These are phyloP conservation scores for Melaleuca alternifolia DNA, from an alignment of 345 rosid genomes.

Conservation along the genomic window DNA sequence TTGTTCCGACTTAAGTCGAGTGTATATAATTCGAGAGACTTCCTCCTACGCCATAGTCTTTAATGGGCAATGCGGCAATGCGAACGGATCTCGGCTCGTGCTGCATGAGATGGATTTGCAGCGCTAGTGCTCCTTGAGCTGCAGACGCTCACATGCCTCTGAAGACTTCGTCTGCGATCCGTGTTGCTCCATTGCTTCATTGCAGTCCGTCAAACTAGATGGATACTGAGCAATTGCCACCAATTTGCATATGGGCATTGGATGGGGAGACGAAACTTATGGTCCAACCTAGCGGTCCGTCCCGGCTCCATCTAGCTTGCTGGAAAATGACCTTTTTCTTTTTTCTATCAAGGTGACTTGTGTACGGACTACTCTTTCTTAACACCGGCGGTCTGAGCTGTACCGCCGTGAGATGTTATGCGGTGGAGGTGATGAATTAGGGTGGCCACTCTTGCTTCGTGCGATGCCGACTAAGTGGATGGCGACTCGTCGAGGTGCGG, in stretches of 20 bases:
- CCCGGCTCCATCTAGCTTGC: neutral
- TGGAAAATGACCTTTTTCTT: neutral
- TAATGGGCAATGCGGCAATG: neutral
- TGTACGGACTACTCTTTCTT: neutral
- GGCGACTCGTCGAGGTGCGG: neutral
- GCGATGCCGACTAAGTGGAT: neutral
- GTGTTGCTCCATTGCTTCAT: neutral
- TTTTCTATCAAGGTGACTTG: neutral
- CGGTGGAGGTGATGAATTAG: neutral
- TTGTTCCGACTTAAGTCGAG: neutral
- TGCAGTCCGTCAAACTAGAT: neutral
- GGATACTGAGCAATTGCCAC: neutral
- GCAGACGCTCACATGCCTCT: neutral
- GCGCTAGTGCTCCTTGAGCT: neutral
- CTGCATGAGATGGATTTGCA: neutral
- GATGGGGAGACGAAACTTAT: neutral
- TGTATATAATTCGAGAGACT: neutral
- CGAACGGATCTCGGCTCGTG: neutral
- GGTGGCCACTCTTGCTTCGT: neutral
- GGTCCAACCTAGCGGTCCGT: neutral
- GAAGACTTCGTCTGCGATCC: neutral
- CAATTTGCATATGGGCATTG: neutral
- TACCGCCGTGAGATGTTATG: neutral
- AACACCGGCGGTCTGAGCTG: neutral
- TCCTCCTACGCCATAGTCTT: neutral